Conservation (phyloP, 495 filamentous ascomycete species). For the Aspergillus avenaceus region DNA sequence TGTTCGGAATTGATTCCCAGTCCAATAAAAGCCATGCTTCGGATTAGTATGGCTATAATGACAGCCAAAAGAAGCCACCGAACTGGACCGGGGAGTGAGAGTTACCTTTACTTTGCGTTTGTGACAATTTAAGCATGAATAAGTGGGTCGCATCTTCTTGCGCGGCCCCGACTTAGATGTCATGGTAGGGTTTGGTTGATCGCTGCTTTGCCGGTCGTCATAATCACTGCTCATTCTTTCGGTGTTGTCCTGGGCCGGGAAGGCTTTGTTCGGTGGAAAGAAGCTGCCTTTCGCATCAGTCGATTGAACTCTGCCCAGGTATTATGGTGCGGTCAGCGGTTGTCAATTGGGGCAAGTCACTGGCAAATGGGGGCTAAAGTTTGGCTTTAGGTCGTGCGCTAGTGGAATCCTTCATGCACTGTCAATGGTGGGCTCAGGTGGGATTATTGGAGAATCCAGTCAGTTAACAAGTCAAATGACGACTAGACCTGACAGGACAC, state of each 20-base stretch:
- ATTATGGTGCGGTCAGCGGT: neutral
- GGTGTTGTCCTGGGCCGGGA: neutral
- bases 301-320: neutral
- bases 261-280: neutral
- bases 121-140: constrained; percentile 27
- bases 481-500: neutral
- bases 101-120: constrained; percentile 29
- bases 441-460: constrained; percentile 1
- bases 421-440: neutral
- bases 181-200: neutral
- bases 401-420: neutral
- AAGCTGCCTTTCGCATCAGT: neutral
- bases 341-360: neutral
- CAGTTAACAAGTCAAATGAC: neutral
- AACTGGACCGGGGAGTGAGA: neutral
- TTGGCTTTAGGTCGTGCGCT: neutral
- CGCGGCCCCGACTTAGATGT: constrained; percentile 10
- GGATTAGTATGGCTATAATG: neutral
- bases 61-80: neutral
- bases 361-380: neutral
- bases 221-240: neutral
- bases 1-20: neutral
- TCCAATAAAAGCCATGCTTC: neutral
- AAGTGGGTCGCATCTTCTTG: constrained; percentile 26
- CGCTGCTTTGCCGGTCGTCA: constrained; percentile 1